Conservation (phyloP, 352 stramenopile species). For the Poterioochromonas sp. region DNA sequence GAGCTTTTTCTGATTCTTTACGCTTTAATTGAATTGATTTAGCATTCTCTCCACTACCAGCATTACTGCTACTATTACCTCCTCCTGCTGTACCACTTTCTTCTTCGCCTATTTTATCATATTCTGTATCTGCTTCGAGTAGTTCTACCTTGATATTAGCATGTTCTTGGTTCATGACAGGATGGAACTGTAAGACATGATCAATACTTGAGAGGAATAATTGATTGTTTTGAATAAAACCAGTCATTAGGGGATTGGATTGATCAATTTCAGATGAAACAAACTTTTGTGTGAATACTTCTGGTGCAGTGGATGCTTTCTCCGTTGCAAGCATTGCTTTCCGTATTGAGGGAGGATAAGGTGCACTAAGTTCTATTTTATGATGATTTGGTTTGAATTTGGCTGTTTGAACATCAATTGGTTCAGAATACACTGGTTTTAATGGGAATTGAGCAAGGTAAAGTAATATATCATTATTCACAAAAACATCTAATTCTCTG, state of each 20-base stretch:
- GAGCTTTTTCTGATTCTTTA: background rate
- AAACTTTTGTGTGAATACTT: background rate
- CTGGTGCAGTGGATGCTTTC: too few species aligned
- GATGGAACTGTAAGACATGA: background rate
- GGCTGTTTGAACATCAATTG: background rate
- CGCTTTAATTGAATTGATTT: background rate
- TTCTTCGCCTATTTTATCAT: background rate
- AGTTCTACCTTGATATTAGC: background rate
- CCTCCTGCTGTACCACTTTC: background rate
- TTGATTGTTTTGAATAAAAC: background rate
- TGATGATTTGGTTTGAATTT: background rate
- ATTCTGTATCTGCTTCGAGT: background rate
- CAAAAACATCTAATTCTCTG: slow-evolving; percentile 14
- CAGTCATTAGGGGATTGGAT: background rate
- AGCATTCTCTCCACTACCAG: background rate
- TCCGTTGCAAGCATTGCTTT: background rate
- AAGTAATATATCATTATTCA: background rate
- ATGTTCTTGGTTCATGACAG: background rate
- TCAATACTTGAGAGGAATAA: background rate
- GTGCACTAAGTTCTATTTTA: background rate
- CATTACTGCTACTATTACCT: background rate
- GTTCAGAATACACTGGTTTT: slow-evolving; percentile 12
- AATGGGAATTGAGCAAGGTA: slow-evolving; percentile 11
- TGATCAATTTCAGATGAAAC: background rate
- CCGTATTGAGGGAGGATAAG: background rate